A percentile compares a stretch with the other conserved stretches of the same genome.
phyloP scores from a whole-genome alignment of 257 asterid species.

The Solanum virginianum region DNA sequence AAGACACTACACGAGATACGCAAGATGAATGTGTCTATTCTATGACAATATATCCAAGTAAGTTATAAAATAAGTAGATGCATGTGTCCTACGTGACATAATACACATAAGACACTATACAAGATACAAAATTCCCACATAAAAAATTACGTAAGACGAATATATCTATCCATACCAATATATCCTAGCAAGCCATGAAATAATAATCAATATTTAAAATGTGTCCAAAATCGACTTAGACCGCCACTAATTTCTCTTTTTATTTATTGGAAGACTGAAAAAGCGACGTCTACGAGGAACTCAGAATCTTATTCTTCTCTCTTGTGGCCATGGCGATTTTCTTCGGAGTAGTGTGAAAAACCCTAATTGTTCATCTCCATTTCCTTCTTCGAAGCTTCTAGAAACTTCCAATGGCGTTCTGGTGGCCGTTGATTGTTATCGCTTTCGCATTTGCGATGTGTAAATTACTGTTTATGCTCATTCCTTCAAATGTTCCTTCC shows the following conservation, averaged over 20 bases:
- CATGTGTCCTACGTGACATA: neutral
- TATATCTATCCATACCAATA: too few relatives aligned
- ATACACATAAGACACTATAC: neutral
- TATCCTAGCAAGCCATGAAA: neutral
- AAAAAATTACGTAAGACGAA: too few relatives aligned
- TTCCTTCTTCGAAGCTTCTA: neutral
- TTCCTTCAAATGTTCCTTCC: slow-evolving; percentile 87
- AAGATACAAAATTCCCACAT: too few relatives aligned
- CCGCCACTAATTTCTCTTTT: neutral
- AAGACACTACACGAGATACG: too few relatives aligned
- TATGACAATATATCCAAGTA: too few relatives aligned
- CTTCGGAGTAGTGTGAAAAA: neutral
- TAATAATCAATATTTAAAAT: neutral
- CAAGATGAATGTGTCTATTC: too few relatives aligned
- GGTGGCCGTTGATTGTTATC: slow-evolving; percentile 75
- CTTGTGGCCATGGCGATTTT: neutral
- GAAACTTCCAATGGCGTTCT: slow-evolving; percentile 58
- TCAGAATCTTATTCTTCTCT: neutral
- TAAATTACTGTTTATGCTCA: slow-evolving; percentile 69
- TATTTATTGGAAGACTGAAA: neutral
- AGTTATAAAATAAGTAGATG: neutral
- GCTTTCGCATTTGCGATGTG: slow-evolving; percentile 77
- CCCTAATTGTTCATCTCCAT: neutral
- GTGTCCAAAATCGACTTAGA: neutral
- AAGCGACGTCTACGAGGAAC: neutral